These are phyloP conservation scores for Gnomoniopsis sp. DNA, from an alignment of 2,329 filamentous ascomycete genomes.

Conservation along the genomic window DNA sequence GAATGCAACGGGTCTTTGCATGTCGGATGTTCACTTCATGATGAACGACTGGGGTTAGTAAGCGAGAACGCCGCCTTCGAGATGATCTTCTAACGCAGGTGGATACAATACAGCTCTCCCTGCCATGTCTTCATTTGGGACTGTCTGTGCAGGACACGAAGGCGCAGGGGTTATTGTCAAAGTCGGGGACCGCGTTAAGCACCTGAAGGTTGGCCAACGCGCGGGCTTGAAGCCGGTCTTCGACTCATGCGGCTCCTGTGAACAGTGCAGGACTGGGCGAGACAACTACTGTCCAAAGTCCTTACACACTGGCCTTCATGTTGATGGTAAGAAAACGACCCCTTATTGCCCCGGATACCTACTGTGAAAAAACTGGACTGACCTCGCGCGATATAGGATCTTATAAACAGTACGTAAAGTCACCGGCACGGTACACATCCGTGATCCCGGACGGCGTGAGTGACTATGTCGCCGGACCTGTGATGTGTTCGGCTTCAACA, in stretches of 20 bases:
- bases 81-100: too few species aligned
- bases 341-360: background rate
- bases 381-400: constrained; percentile 33
- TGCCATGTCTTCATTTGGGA: constrained; percentile 16
- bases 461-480: constrained; percentile 51
- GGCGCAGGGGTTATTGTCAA: constrained; percentile 33
- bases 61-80: too few species aligned
- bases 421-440: constrained; percentile 51
- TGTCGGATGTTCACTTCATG: constrained; percentile 22
- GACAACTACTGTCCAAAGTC: constrained; percentile 29
- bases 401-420: constrained; percentile 58
- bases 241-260: constrained; percentile 33
- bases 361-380: background rate
- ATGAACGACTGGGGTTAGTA: constrained; percentile 19
- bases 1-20: constrained; percentile 20
- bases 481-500: constrained; percentile 58
- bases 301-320: constrained; percentile 17
- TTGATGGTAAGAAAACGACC: background rate
- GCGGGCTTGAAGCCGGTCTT: constrained; percentile 34
- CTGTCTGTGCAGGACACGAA: constrained; percentile 32
- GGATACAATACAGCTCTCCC: too few species aligned
- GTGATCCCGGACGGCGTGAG: constrained; percentile 47
- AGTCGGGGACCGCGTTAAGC: constrained; percentile 30
- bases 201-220: constrained; percentile 32
- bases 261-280: constrained; percentile 31